Base-by-base conservation (phyloP, 225 moss, liverwort and hornwort genomes). In the Physcomitrellopsis africana region DNA sequence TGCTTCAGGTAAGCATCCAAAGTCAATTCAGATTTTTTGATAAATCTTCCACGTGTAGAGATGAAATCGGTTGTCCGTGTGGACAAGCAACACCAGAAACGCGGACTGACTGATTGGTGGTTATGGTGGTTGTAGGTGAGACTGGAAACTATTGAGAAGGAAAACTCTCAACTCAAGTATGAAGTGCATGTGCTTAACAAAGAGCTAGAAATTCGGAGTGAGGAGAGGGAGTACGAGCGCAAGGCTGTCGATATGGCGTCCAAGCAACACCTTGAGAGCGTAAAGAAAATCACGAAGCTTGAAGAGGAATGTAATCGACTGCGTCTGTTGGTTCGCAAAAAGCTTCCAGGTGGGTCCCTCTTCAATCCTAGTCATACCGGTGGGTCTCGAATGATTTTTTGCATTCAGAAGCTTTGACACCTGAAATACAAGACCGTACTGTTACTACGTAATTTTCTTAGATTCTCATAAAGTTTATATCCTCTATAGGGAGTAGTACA, bases 111-210 rank as follows among this genome's bases (percentile, higher is more conserved):
- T 47, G n/a, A 47, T 29, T 59, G 19, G 32, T 63, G 51, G 22
- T 37, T 5, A 14, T 63, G 41, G 8, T 3, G 23, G 17, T 12
- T 46, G 42, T 72, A 82, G 82, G 82, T 85, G 60, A 82, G 85
- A 43, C 52, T 85, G 56, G 81, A 85, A 66, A 74, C 81, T 5
- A 65, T 78, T 14, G 85, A 85, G 67, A 85, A 85, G 66, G 85
- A 85, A 56, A 85, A 81, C n/a, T 81, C 85, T 2, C 73, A 72
- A 7, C 81, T 85, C 72, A 85, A 85, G 72, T 85, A 81, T 27
- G 81, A 85, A 53, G 74, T 85, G 32, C 85, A 85, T 46, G 85
- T 85, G 69, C 81, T 85, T 1, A 78, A 77, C 78, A 85, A 85
- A 68, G 85, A 85, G 75, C 77, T 85, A 20, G 85, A 85, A 51